Conservation (phyloP, 768 basidiomycete genomes). For the Chalciporus sphaerocephalus region DNA sequence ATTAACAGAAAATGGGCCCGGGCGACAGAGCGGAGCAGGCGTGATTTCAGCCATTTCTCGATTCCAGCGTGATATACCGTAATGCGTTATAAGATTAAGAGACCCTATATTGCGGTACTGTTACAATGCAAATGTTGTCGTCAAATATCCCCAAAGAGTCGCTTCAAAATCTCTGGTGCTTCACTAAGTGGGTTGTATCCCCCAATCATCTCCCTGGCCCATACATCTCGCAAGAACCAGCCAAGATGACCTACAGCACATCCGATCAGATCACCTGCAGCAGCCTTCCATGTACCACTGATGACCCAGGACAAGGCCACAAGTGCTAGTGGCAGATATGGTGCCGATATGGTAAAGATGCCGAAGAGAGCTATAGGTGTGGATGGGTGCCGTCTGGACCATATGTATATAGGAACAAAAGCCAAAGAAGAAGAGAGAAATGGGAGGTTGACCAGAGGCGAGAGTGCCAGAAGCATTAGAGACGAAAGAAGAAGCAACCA, state of each 20-base stretch:
- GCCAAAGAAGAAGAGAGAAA: slow-evolving; percentile 92
- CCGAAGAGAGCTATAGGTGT: slow-evolving; percentile 97
- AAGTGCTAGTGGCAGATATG: slow-evolving; percentile 90
- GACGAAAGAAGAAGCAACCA: slow-evolving; percentile 88
- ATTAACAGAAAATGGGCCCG: too few relatives aligned
- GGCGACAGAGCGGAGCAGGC: too few relatives aligned
- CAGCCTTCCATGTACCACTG: slow-evolving; percentile 80
- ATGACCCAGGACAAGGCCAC: slow-evolving; percentile 82
- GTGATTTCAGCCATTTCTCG: too few relatives aligned
- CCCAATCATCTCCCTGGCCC: slow-evolving; percentile 83
- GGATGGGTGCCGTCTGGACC: slow-evolving; percentile 91
- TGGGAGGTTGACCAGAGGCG: slow-evolving; percentile 85
- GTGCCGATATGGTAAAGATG: slow-evolving; percentile 89
- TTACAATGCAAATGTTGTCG: slow-evolving; percentile 4
- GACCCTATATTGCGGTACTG: slow-evolving; percentile 3
- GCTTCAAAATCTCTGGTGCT: slow-evolving; percentile 64
- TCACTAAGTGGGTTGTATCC: slow-evolving; percentile 69
- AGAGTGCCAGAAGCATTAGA: slow-evolving; percentile 78
- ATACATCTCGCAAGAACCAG: slow-evolving; percentile 83
- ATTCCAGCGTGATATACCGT: too few relatives aligned
- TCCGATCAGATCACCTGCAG: slow-evolving; percentile 76
- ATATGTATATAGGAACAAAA: slow-evolving; percentile 94
- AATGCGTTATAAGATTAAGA: too few relatives aligned
- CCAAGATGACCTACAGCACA: slow-evolving; percentile 84
- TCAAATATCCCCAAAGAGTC: slow-evolving; percentile 58